phyloP scores from a whole-genome alignment of 2,329 filamentous ascomycete genomes.

The Myriosclerotinia scirpicola region DNA sequence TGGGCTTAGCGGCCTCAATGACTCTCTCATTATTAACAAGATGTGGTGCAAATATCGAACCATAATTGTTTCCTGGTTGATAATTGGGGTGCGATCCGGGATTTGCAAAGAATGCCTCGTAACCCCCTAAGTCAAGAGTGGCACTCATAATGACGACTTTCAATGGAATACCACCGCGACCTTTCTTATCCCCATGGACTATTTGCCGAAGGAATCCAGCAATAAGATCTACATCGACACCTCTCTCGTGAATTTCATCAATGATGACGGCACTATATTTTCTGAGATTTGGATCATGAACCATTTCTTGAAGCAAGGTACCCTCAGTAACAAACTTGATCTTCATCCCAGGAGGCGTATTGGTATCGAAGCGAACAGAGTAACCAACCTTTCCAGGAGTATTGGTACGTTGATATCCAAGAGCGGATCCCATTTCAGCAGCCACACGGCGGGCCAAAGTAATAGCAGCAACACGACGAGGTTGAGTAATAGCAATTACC shows the following conservation, averaged over 20 bases:
- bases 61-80: constrained; percentile 35
- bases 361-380: constrained; percentile 90
- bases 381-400: constrained; percentile 68
- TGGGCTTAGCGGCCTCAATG: constrained; percentile 11
- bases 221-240: constrained; percentile 88
- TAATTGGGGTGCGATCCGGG: constrained; percentile 35
- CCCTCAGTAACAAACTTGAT: constrained; percentile 97
- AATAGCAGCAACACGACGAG: constrained; percentile 88
- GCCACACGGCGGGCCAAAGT: constrained; percentile 86
- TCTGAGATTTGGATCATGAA: constrained; percentile 77
- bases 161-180: constrained; percentile 69
- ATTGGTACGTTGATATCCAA: constrained; percentile 45
- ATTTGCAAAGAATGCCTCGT: constrained; percentile 69
- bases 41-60: constrained; percentile 32
- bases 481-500: constrained; percentile 91
- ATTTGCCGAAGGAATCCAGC: constrained; percentile 85
- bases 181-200: constrained; percentile 59
- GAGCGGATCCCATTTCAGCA: constrained; percentile 70
- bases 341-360: constrained; percentile 74
- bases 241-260: constrained; percentile 96
- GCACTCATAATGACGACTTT: constrained; percentile 98
- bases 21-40: constrained; percentile 24
- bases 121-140: constrained; percentile 81
- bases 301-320: constrained; percentile 90
- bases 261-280: constrained; percentile 90